Evolutionary conservation across 225 moss, liverwort and hornwort species (phyloP).

Genomic region (Neckera pumila): DNA sequence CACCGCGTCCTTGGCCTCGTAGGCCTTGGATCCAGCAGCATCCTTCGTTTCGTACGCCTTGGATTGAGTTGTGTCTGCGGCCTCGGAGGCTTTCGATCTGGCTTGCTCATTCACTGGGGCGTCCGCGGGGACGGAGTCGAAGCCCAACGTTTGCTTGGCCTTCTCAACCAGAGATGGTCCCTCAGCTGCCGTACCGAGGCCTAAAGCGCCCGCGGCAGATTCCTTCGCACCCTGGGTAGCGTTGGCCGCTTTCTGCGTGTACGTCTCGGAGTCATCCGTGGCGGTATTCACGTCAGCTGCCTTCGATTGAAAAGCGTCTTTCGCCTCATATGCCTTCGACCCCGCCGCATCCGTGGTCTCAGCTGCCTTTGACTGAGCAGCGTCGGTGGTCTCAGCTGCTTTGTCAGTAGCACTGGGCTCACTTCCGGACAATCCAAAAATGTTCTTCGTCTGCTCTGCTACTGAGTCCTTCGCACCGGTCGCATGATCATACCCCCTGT

Average conservation of each 20-base stretch:
- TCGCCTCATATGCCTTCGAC: not conserved
- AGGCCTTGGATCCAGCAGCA: not conserved
- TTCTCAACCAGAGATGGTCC: conserved; percentile 4
- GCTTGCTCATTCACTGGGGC: not conserved
- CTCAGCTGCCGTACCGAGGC: not conserved
- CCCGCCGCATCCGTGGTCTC: not conserved
- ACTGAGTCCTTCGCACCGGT: not conserved
- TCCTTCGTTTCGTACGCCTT: not conserved
- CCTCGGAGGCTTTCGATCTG: not conserved
- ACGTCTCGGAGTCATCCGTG: conserved; percentile 8
- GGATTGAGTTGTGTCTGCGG: not conserved
- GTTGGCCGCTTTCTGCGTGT: conserved; percentile 1
- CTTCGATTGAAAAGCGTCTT: not conserved
- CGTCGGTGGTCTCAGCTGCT: not conserved
- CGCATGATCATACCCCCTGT: not conserved
- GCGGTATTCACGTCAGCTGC: conserved; percentile 11
- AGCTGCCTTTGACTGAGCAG: not conserved
- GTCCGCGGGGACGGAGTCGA: not conserved
- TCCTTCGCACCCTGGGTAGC: not conserved
- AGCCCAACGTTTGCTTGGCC: not conserved
- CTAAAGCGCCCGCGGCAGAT: not conserved
- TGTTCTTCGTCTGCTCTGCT: not conserved
- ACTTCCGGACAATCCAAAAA: not conserved
- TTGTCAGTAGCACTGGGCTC: not conserved
- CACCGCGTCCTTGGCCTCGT: not conserved